These are phyloP conservation scores for Mikania micrantha DNA, from an alignment of 129 eudicot species.

Conservation along the genomic window DNA sequence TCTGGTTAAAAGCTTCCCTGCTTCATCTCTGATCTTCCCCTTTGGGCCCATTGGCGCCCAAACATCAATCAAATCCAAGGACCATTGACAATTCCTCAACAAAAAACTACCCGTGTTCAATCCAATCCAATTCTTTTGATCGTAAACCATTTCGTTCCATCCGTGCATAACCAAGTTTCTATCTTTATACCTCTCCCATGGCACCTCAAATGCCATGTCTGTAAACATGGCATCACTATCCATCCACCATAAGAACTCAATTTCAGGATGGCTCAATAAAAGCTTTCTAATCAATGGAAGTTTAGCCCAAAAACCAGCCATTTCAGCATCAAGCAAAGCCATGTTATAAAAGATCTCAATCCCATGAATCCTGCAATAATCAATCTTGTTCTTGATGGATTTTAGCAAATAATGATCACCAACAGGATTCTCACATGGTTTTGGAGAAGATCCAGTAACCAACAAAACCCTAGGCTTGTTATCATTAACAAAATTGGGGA, in stretches of 20 bases:
- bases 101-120: conserved; percentile 82
- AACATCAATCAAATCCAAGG: conserved; percentile 70
- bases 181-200: conserved; percentile 81
- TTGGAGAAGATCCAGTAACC: conserved; percentile 80
- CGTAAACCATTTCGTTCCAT: conserved; percentile 77
- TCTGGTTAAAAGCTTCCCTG: conserved; percentile 63
- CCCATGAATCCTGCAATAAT: conserved; percentile 77
- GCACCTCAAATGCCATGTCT: conserved; percentile 80
- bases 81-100: conserved; percentile 76
- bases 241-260: conserved; percentile 96
- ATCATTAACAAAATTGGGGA: conserved; percentile 45
- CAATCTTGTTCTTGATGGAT: conserved; percentile 74
- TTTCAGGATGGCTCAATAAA: conserved; percentile 70
- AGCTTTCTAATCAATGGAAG: conserved; percentile 70
- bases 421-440: conserved; percentile 87
- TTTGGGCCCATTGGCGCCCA: conserved; percentile 97
- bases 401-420: conserved; percentile 89
- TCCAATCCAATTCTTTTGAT: conserved; percentile 78
- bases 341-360: conserved; percentile 72
- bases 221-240: conserved; percentile 96
- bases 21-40: conserved; percentile 69
- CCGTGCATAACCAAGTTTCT: conserved; percentile 70
- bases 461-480: conserved; percentile 69
- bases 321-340: conserved; percentile 85
- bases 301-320: conserved; percentile 93